These are phyloP conservation scores for Halophytophthora batemanensis DNA, from an alignment of 352 stramenopile species.

Conservation along the genomic window DNA sequence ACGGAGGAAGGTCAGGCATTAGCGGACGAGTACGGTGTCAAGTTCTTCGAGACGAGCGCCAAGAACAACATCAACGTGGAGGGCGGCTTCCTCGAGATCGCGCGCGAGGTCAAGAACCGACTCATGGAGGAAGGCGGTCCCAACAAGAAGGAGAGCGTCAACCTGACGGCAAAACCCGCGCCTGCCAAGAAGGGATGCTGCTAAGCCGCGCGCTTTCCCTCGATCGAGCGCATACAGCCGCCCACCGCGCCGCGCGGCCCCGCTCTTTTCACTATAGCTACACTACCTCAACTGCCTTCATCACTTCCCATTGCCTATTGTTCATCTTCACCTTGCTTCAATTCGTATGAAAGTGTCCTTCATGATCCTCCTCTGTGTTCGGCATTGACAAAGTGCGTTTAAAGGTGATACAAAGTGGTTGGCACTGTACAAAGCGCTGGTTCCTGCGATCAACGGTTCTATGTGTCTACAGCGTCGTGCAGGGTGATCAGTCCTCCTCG, in stretches of 20 bases:
- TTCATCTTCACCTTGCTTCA: slow-evolving; percentile 5
- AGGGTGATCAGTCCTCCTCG: slow-evolving; percentile 5
- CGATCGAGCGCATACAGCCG: no score
- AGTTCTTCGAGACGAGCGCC: slow-evolving; percentile 95
- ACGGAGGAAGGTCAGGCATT: slow-evolving; percentile 94
- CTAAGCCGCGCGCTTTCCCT: slow-evolving; percentile 40
- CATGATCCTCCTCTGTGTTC: no score
- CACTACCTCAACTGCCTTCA: no score
- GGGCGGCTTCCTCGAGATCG: slow-evolving; percentile 86
- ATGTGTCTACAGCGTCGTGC: background rate
- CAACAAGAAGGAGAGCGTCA: slow-evolving; percentile 85
- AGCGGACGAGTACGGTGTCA: slow-evolving; percentile 93
- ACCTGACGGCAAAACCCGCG: slow-evolving; percentile 72
- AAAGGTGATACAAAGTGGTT: no score
- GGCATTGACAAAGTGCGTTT: no score
- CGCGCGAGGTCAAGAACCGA: slow-evolving; percentile 87
- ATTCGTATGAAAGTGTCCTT: no score
- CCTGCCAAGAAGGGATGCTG: slow-evolving; percentile 84
- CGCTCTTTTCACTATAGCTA: no score
- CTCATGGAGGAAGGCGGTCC: slow-evolving; percentile 86
- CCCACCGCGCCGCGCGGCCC: no score
- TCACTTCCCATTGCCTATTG: background rate
- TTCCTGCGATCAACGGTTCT: no score
- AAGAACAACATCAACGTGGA: slow-evolving; percentile 97
- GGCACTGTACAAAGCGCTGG: no score